Evolutionary conservation across 805 yeast species (phyloP), one percentile per base, ranked within the genome.

Genomic region (Wickerhamiella lipophila): DNA sequence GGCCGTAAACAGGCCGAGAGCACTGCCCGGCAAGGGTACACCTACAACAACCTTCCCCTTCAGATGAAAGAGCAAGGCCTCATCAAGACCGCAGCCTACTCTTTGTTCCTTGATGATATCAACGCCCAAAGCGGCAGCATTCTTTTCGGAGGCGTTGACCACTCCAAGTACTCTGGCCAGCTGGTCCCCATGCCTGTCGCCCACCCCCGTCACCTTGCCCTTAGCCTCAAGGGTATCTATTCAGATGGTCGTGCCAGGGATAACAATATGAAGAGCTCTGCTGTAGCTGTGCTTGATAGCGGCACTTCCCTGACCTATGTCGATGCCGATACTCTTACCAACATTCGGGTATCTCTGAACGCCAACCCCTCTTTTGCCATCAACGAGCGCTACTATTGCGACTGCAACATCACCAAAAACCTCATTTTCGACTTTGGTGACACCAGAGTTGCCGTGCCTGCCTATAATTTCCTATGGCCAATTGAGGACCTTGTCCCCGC

Each of bases 1-100:
- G 71, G 71, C 18, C 61, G 68, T 30, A 62, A 67, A 6, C 82
- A 78, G 12, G 69, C 83, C 49, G 95, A 87, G 63, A 52, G 53
- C 42, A 60, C 62, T 18, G 46, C 27, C 46, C 36, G 46, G 41
- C 50, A 52, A 4, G 61, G 61, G 7, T 23, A 38, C 39, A 42
- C 49, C 48, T 84, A 84, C 63, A 70, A 73, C 49, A 84, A 85
- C 62, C 65, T 84, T 50, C 95, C 95, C 0, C 55, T 69, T 49
- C 72, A 73, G 51, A 63, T 85, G 68, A 77, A 71, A 46, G 59
- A 66, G 27, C 73, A 74, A 49, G 92, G 92, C 0, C 59, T 73
- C 32, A 82, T 78, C 56, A 63, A 72, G 45, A 70, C 74, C 41
- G 71, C 71, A 21, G 76, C 77, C 2, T 84, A 81, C 62, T 83